These are phyloP conservation scores for Leucoagaricus sp. DNA, from an alignment of 1,284 basidiomycete genomes.

Conservation along the genomic window DNA sequence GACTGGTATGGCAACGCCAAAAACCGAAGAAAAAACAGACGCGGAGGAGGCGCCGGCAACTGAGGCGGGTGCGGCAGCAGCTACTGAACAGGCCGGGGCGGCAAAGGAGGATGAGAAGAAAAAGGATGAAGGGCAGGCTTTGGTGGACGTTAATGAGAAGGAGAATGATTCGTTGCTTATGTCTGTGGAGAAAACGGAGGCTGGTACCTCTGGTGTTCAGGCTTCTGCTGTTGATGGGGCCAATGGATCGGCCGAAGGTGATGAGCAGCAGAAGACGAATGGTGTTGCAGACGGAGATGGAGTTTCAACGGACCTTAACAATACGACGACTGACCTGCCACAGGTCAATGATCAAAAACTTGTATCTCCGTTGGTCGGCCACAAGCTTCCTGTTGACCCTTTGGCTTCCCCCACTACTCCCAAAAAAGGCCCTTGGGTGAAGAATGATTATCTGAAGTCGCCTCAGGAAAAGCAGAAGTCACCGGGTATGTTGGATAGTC, in stretches of 20 bases:
- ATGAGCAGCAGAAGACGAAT: not conserved
- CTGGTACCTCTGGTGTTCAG: slow-evolving; percentile 2
- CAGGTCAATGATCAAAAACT: too few species aligned
- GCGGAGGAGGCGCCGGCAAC: not conserved
- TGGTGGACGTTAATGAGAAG: slow-evolving; percentile 3
- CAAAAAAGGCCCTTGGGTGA: not conserved
- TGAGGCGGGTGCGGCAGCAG: not conserved
- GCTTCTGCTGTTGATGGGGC: slow-evolving; percentile 1
- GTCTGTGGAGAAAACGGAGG: not conserved
- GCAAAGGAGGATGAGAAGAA: slow-evolving; percentile 7
- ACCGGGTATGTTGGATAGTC: not conserved
- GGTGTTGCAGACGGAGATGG: not conserved
- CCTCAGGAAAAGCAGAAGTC: not conserved
- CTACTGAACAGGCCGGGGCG: too few species aligned
- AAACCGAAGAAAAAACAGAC: not conserved
- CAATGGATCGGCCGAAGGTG: not conserved
- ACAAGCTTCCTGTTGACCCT: too few species aligned
- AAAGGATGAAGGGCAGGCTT: not conserved
- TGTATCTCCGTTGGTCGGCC: too few species aligned
- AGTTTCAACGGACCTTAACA: slow-evolving; percentile 9
- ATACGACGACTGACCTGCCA: not conserved
- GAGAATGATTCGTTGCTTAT: not conserved
- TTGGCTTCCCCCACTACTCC: too few species aligned
- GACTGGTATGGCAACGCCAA: slow-evolving; percentile 5
- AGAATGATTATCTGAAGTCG: not conserved